Evolutionary conservation across 2,329 filamentous ascomycete genomes (phyloP).

Genomic region (Pyrenophora graminea): DNA sequence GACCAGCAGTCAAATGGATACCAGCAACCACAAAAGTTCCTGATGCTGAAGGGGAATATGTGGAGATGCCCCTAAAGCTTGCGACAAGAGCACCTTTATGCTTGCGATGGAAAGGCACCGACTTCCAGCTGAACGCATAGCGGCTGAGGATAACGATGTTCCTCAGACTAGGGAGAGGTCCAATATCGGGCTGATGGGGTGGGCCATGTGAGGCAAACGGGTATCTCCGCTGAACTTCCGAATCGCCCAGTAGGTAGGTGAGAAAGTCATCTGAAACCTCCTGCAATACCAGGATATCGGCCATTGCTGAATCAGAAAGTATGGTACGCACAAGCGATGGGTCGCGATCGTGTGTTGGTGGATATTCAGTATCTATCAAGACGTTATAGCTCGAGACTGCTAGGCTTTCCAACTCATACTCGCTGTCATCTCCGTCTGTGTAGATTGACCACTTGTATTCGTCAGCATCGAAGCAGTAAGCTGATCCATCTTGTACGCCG

Average conservation of each 20-base stretch:
- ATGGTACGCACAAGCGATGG: slow-evolving; percentile 44
- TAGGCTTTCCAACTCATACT: slow-evolving; percentile 20
- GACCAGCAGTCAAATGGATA: slow-evolving; percentile 65
- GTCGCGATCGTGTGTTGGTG: slow-evolving; percentile 45
- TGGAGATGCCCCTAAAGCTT: slow-evolving; percentile 46
- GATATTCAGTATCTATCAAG: slow-evolving; percentile 47
- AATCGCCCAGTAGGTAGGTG: slow-evolving; percentile 56
- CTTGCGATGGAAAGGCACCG: slow-evolving; percentile 57
- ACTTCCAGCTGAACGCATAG: slow-evolving; percentile 60
- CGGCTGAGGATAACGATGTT: slow-evolving; percentile 66
- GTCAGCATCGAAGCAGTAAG: slow-evolving; percentile 37
- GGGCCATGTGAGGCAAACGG: slow-evolving; percentile 63
- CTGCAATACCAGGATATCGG: slow-evolving; percentile 56
- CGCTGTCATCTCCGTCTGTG: not conserved
- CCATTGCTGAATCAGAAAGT: slow-evolving; percentile 36
- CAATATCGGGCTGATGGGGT: slow-evolving; percentile 56
- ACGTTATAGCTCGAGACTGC: slow-evolving; percentile 52
- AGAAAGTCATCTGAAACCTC: slow-evolving; percentile 70
- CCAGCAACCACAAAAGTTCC: slow-evolving; percentile 57
- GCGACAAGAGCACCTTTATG: slow-evolving; percentile 64
- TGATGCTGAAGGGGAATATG: slow-evolving; percentile 17
- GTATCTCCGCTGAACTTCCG: slow-evolving; percentile 55
- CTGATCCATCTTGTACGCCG: slow-evolving; percentile 29
- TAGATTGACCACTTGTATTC: slow-evolving; percentile 29
- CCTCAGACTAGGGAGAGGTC: slow-evolving; percentile 62